phyloP scores from a whole-genome alignment of 768 basidiomycete genomes.

The Lepiota venenata region DNA sequence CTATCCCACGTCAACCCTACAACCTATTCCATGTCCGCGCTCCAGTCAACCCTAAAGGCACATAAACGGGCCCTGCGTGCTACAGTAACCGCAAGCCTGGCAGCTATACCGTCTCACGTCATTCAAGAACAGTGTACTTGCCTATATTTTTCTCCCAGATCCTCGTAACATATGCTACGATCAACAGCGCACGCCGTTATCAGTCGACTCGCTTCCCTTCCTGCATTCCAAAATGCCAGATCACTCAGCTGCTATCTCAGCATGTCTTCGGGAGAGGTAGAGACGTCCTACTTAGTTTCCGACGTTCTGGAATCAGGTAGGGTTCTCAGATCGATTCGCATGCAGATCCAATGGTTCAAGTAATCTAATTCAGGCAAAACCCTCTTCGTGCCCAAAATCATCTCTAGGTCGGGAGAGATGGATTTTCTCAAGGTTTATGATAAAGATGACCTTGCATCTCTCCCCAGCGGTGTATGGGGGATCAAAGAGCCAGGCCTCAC shows the following conservation, averaged over 20 bases:
- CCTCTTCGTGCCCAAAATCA: slow-evolving; percentile 69
- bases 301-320: slow-evolving; percentile 54
- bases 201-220: slow-evolving; percentile 42
- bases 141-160: neutral
- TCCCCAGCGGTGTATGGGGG: slow-evolving; percentile 69
- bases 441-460: slow-evolving; percentile 49
- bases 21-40: slow-evolving; percentile 7
- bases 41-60: slow-evolving; percentile 3
- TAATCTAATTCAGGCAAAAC: slow-evolving; percentile 40
- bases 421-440: slow-evolving; percentile 63
- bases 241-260: slow-evolving; percentile 74
- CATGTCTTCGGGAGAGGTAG: slow-evolving; percentile 72
- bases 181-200: slow-evolving; percentile 44
- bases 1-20: too few species aligned
- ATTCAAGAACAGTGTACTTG: slow-evolving; percentile 60
- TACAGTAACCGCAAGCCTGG: slow-evolving; percentile 41
- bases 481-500: slow-evolving; percentile 61
- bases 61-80: slow-evolving; percentile 60
- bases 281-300: slow-evolving; percentile 50
- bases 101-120: slow-evolving; percentile 36
- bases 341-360: neutral
- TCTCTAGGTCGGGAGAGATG: slow-evolving; percentile 44
- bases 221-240: slow-evolving; percentile 46
- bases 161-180: neutral
- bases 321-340: slow-evolving; percentile 13